Evolutionary conservation across 2,329 filamentous ascomycete species (phyloP).

Genomic region (Aspergillus terreus): DNA sequence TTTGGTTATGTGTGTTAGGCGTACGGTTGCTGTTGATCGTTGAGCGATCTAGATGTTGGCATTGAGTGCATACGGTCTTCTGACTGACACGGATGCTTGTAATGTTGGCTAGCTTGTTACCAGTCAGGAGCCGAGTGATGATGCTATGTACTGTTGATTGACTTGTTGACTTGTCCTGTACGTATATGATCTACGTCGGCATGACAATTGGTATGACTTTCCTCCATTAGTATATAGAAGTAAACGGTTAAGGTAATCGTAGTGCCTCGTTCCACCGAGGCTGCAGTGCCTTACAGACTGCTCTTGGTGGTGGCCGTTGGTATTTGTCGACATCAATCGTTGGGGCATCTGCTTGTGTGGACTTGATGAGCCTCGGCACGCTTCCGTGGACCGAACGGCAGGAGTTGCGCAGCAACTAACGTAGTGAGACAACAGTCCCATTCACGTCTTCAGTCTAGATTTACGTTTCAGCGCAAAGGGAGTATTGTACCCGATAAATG

Average conservation of each 20-base stretch:
- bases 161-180: slow-evolving; percentile 12
- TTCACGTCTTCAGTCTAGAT: neutral
- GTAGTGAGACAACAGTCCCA: no score
- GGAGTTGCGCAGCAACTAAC: no score
- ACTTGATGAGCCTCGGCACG: no score
- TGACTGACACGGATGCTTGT: slow-evolving; percentile 7
- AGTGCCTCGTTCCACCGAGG: neutral
- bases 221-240: neutral
- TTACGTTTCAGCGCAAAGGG: neutral
- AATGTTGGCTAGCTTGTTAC: slow-evolving; percentile 1
- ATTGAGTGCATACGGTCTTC: slow-evolving; percentile 13
- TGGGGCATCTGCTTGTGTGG: no score
- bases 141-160: slow-evolving; percentile 8
- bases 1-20: slow-evolving; percentile 24
- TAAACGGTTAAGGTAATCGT: neutral
- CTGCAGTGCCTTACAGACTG: no score
- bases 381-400: no score
- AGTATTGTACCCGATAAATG: neutral
- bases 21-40: slow-evolving; percentile 24
- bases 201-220: slow-evolving; percentile 21
- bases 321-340: no score
- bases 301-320: no score
- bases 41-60: slow-evolving; percentile 18
- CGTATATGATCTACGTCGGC: slow-evolving; percentile 21
- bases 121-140: slow-evolving; percentile 2